Evolutionary conservation across 2,329 filamentous ascomycete genomes (phyloP).

Genomic region (Thermoascus crustaceus): DNA sequence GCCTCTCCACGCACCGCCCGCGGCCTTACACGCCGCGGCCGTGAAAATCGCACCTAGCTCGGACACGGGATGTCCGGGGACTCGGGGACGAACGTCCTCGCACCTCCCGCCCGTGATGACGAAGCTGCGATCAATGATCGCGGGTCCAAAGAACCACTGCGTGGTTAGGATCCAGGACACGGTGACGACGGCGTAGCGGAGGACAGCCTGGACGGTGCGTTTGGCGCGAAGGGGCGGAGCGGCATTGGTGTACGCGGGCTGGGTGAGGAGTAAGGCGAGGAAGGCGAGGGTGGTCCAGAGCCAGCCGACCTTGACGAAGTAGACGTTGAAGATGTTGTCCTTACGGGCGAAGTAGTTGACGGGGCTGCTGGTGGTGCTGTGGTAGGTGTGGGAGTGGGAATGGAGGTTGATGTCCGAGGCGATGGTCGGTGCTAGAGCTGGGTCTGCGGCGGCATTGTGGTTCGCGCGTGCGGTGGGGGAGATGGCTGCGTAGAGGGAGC

Average conservation of each 20-base stretch:
- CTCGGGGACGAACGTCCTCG: conserved; percentile 37
- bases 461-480: conserved; percentile 57
- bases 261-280: conserved; percentile 58
- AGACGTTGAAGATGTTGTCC: conserved; percentile 80
- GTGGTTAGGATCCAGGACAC: conserved; percentile 76
- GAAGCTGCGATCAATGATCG: conserved; percentile 84
- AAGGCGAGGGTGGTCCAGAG: conserved; percentile 78
- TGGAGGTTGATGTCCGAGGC: conserved; percentile 19
- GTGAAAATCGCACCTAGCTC: conserved; percentile 52
- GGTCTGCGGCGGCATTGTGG: conserved; percentile 2
- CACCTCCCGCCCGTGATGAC: conserved; percentile 81
- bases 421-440: conserved; percentile 11
- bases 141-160: conserved; percentile 92
- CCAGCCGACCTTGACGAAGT: conserved; percentile 96
- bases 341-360: conserved; percentile 83
- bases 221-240: conserved; percentile 34
- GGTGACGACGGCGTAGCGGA: conserved; percentile 67
- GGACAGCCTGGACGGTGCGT: conserved; percentile 48
- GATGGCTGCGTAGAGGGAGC: conserved; percentile 69
- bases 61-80: conserved; percentile 15
- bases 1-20: conserved; percentile 79
- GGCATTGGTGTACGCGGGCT: conserved; percentile 48
- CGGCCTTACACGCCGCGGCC: conserved; percentile 70
- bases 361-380: conserved; percentile 9
- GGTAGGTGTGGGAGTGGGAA: conserved; percentile 12